phyloP scores from a whole-genome alignment of 805 yeast species.

The Brettanomyces custersianus region DNA sequence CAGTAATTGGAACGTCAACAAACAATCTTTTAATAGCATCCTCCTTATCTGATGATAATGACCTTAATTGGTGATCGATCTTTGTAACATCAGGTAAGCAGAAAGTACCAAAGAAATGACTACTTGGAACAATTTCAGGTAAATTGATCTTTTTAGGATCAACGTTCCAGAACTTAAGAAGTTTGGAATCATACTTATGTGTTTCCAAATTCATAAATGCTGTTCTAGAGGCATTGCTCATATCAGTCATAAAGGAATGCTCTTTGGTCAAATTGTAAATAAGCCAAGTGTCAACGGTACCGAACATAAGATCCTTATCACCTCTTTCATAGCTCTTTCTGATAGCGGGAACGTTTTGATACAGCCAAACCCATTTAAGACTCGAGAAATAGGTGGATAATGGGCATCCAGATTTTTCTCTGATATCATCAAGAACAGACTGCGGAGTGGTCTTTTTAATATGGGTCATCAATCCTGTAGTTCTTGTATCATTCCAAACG shows the following conservation, averaged over 20 bases:
- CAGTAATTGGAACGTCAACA: constrained; percentile 66
- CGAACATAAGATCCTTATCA: constrained; percentile 70
- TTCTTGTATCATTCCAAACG: constrained; percentile 94
- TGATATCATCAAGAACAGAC: constrained; percentile 47
- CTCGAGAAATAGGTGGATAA: constrained; percentile 88
- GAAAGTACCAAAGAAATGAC: constrained; percentile 72
- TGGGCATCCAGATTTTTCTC: constrained; percentile 73
- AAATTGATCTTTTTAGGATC: constrained; percentile 54
- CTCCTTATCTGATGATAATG: constrained; percentile 20
- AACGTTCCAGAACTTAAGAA: constrained; percentile 73
- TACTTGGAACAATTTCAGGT: constrained; percentile 73
- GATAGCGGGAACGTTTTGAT: constrained; percentile 67
- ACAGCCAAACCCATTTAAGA: constrained; percentile 80
- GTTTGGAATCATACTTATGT: constrained; percentile 62
- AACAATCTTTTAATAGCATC: constrained; percentile 38
- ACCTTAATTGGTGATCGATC: constrained; percentile 6
- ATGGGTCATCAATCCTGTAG: constrained; percentile 59
- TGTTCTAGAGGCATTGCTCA: constrained; percentile 88
- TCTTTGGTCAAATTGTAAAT: constrained; percentile 73
- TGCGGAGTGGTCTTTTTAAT: constrained; percentile 45
- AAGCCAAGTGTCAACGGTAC: constrained; percentile 93
- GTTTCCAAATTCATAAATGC: constrained; percentile 79
- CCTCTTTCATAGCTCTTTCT: constrained; percentile 63
- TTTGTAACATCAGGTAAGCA: constrained; percentile 42
- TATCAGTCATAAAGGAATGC: constrained; percentile 68